These are phyloP conservation scores for Cyclotella baltica DNA, from an alignment of 108 stramenopile genomes.

Conservation along the genomic window DNA sequence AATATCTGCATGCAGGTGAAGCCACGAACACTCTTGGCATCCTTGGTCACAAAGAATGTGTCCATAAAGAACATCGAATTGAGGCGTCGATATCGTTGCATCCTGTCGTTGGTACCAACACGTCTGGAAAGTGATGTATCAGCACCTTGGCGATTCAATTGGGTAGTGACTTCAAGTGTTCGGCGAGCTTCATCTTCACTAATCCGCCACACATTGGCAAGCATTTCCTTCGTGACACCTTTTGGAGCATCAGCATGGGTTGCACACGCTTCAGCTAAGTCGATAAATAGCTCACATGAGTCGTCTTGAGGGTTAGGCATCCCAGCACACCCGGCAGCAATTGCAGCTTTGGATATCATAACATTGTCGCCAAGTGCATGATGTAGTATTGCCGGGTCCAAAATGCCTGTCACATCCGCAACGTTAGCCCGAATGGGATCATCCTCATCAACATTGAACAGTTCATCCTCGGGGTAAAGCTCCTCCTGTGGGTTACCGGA, in stretches of 20 bases:
- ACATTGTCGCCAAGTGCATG: not conserved
- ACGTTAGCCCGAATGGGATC: constrained; percentile 2
- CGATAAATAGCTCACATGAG: not conserved
- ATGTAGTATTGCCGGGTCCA: not conserved
- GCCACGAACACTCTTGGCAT: constrained; percentile 26
- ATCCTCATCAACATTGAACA: not conserved
- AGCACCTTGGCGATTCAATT: constrained; percentile 11
- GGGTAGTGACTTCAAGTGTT: constrained; percentile 37
- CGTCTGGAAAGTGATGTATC: not conserved
- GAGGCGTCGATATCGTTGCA: not conserved
- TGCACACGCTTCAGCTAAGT: not conserved
- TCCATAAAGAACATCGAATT: constrained; percentile 36
- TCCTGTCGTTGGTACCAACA: constrained; percentile 10
- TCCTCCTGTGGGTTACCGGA: not conserved
- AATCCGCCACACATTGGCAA: constrained; percentile 50
- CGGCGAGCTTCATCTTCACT: constrained; percentile 15
- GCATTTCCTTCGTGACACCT: constrained; percentile 32
- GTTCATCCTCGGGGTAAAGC: not conserved
- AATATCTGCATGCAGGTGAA: constrained; percentile 33
- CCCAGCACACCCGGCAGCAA: not conserved
- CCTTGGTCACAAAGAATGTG: constrained; percentile 33
- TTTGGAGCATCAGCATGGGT: not conserved
- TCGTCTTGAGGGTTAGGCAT: not conserved
- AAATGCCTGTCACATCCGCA: not conserved
- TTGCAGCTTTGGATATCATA: not conserved